Evolutionary conservation across 129 eudicot species (phyloP).

Genomic region (Helichrysum umbraculigerum): DNA sequence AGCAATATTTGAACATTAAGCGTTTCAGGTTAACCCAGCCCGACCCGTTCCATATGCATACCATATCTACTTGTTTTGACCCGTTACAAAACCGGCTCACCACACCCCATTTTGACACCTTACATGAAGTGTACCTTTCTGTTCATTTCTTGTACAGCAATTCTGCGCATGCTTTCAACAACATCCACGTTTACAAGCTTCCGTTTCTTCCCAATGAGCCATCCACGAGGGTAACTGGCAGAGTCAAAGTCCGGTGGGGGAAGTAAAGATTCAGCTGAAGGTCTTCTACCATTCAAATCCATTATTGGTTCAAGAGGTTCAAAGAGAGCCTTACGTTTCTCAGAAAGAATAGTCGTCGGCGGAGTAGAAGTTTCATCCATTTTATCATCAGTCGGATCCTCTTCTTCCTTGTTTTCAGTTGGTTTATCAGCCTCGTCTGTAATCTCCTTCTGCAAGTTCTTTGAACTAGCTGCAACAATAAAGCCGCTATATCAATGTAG

Average conservation of each 20-base stretch:
- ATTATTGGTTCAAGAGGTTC: conserved; percentile 82
- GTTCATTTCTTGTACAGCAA: conserved; percentile 94
- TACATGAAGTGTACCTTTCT: conserved; percentile 52
- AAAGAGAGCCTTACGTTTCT: conserved; percentile 82
- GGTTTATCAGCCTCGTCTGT: conserved; percentile 39
- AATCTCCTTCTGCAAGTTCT: conserved; percentile 43
- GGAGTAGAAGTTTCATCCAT: conserved; percentile 48
- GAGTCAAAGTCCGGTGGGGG: conserved; percentile 98
- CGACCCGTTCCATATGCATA: neutral
- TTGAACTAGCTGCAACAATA: conserved; percentile 51
- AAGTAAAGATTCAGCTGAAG: conserved; percentile 76
- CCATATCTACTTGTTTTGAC: neutral
- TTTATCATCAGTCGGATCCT: conserved; percentile 42
- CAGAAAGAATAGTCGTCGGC: conserved; percentile 58
- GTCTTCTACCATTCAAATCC: conserved; percentile 58
- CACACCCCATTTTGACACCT: neutral
- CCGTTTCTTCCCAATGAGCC: conserved; percentile 94
- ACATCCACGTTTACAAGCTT: conserved; percentile 96
- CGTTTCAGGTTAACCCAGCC: neutral
- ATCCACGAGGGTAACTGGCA: conserved; percentile 82
- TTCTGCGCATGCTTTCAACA: conserved; percentile 95
- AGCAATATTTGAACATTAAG: neutral
- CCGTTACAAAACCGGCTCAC: neutral
- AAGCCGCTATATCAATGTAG: conserved; percentile 29
- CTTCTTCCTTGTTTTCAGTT: conserved; percentile 52